These are phyloP conservation scores for Russula sp. DNA, from an alignment of 768 basidiomycete species.

Conservation along the genomic window DNA sequence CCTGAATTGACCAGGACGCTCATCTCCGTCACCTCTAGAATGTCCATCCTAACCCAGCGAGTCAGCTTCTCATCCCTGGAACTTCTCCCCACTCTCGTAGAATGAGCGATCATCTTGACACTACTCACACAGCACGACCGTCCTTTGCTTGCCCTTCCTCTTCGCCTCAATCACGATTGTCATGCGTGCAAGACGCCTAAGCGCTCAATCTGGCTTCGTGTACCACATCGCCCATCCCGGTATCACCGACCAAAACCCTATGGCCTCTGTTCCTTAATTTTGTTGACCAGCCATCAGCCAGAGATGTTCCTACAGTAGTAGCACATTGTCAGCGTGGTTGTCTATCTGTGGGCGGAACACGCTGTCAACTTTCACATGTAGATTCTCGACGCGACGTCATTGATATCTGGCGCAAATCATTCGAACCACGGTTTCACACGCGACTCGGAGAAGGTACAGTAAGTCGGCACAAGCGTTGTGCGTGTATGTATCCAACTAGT, in stretches of 20 bases:
- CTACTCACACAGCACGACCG: background rate
- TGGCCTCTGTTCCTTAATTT: constrained; percentile 2
- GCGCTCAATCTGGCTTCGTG: background rate
- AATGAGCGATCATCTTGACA: background rate
- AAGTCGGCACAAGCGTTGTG: background rate
- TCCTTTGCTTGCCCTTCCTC: background rate
- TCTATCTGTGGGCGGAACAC: background rate
- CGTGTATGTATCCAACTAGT: background rate
- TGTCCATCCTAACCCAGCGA: background rate
- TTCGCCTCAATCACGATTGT: background rate
- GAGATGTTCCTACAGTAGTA: background rate
- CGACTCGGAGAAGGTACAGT: background rate
- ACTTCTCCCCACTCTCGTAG: background rate
- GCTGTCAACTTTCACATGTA: background rate
- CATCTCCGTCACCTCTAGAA: background rate
- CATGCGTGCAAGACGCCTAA: background rate
- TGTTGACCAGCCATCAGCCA: background rate
- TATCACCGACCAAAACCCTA: background rate
- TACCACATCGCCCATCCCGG: background rate
- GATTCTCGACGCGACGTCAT: background rate
- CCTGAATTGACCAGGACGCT: background rate
- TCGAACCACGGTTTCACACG: background rate
- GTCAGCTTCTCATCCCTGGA: background rate
- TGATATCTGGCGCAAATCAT: background rate
- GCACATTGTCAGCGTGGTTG: background rate